Base-by-base conservation (phyloP, 768 basidiomycete species). In the Termitomyces sp. region DNA sequence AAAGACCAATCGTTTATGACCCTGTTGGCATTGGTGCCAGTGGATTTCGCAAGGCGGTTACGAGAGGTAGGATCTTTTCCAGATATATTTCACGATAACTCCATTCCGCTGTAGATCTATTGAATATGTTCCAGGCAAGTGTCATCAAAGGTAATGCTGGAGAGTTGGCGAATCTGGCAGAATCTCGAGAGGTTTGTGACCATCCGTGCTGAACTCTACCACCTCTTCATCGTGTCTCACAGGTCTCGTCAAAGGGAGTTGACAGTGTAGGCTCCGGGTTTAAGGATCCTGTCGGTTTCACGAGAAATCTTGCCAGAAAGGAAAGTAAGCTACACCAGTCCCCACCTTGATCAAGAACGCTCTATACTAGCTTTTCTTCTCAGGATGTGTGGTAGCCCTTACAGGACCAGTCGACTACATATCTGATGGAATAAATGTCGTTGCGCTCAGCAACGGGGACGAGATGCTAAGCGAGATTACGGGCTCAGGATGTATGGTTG, bases 61-160 rank as follows among this genome's bases (percentile, higher is more conserved):
- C 88, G 3, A 75, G 77, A 53, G 79, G 89, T 88, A 62, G 40
- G 75, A 42, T 53, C 33, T 3, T 3, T 33, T 20, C 16, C 22
- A 28, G 33, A 43, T 46, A 14, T 13, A n/a, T 42, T 12, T 63
- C 52, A 32, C 45, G n/a, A 32, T 48, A 1, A 26, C 45, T 54
- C 43, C 55, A 85, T 89, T 83, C 53, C 76, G 94, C 13, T 55
- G 40, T 57, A 85, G 91, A 84, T 56, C 77, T 96, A 13, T 72
- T 96, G 20, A 75, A 87, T 58, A 72, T 75, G 24, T 96, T 89
- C 84, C 93, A 95, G 70, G 85, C 88, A 12, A 87, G 88, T 18
- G 89, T 96, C 22, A 94, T 98, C 72, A 98, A 98, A 72, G 94
- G 94, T 4, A 97, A 98, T 66, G 89, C 92, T 0, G 91, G 83